Conservation (phyloP, 176 grass and related monocot species). For the Juncus effusus region DNA sequence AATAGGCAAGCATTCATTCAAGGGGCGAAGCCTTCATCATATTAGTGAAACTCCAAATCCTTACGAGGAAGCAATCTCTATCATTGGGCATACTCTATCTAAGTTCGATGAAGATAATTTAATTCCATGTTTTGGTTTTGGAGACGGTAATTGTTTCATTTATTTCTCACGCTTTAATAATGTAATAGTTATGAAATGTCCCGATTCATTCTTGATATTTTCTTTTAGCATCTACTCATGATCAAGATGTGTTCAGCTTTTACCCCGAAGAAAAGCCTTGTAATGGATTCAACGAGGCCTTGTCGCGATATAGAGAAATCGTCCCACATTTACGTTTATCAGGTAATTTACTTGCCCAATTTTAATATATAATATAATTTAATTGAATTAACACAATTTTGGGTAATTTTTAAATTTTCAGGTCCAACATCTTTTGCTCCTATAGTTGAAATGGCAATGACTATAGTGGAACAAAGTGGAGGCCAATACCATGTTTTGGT, state of each 20-base stretch:
- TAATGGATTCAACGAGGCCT: constrained; percentile 34
- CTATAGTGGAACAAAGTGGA: constrained; percentile 50
- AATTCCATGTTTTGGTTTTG: constrained; percentile 50
- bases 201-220: not conserved
- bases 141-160: constrained; percentile 40
- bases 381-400: not conserved
- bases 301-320: constrained; percentile 37
- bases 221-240: constrained; percentile 40
- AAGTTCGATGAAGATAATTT: constrained; percentile 43
- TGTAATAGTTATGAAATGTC: not conserved
- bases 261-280: constrained; percentile 35
- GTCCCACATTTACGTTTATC: constrained; percentile 33
- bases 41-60: constrained; percentile 33
- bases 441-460: constrained; percentile 47
- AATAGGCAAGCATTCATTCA: constrained; percentile 37
- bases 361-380: not conserved
- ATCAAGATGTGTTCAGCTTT: constrained; percentile 44
- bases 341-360: constrained; percentile 28
- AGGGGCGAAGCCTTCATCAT: constrained; percentile 37
- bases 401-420: constrained; percentile 15
- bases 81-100: constrained; percentile 40
- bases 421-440: constrained; percentile 52
- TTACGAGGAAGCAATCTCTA: constrained; percentile 49
- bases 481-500: constrained; percentile 54
- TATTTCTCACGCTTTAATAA: not conserved